phyloP scores from a whole-genome alignment of 202 grass and related monocot species.

The Panicum virgatum region DNA sequence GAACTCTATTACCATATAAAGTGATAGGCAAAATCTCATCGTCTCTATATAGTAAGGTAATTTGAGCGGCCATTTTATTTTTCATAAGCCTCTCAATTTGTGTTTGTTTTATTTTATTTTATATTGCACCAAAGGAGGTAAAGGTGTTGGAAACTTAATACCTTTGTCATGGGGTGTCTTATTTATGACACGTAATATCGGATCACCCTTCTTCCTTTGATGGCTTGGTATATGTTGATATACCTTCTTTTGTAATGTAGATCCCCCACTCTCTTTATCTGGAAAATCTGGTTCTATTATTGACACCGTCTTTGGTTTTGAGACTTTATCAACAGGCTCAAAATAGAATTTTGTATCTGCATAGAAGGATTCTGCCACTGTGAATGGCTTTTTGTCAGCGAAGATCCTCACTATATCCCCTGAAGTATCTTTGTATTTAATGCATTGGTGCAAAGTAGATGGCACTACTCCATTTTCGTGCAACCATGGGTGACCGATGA shows the following conservation, averaged over 20 bases:
- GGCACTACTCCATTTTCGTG: conserved; percentile 1
- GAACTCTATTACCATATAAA: not conserved
- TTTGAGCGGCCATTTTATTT: not conserved
- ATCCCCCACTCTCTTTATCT: too few species aligned
- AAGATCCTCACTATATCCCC: not conserved
- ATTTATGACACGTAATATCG: too few species aligned
- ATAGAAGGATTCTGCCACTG: not conserved
- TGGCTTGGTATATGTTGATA: not conserved
- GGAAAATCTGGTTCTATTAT: not conserved
- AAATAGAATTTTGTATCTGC: not conserved
- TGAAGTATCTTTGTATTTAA: not conserved
- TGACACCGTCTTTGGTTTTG: not conserved
- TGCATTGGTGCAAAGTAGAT: conserved; percentile 5
- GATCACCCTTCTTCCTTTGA: too few species aligned
- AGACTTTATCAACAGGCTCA: not conserved
- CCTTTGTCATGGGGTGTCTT: too few species aligned
- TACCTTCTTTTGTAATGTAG: not conserved
- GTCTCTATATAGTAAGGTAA: not conserved
- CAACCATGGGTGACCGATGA: not conserved
- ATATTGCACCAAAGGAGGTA: conserved; percentile 5
- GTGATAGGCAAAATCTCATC: not conserved
- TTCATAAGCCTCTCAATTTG: not conserved
- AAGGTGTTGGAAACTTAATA: too few species aligned
- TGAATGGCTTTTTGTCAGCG: not conserved
- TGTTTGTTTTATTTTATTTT: not conserved